These are phyloP conservation scores for Prunus kanzakura DNA, from an alignment of 306 rosid genomes.

Conservation along the genomic window DNA sequence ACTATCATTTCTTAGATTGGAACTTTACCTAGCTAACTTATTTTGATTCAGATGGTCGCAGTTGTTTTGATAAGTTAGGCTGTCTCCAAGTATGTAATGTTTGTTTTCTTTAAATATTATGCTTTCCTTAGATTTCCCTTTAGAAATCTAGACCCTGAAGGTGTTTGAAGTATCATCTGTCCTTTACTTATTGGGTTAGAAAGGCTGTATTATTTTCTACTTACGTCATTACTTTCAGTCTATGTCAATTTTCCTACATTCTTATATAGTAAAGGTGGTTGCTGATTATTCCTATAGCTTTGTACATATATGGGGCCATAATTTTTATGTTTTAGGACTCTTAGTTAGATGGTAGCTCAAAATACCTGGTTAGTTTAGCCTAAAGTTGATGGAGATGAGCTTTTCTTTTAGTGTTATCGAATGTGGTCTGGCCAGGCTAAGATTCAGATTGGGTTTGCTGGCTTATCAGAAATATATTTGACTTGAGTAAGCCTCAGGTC, in stretches of 20 bases:
- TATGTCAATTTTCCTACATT: background rate
- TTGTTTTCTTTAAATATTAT: background rate
- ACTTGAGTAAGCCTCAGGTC: background rate
- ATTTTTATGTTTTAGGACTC: background rate
- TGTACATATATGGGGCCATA: background rate
- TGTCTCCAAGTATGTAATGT: too few species aligned
- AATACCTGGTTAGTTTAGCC: background rate
- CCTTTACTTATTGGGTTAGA: background rate
- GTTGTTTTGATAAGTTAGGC: background rate
- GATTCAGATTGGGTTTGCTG: background rate
- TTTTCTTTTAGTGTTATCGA: background rate
- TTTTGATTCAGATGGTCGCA: background rate
- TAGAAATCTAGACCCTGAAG: background rate
- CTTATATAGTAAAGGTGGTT: background rate
- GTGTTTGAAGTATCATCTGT: background rate
- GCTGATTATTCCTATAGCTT: background rate
- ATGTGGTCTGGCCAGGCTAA: background rate
- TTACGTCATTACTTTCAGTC: background rate
- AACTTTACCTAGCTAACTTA: background rate
- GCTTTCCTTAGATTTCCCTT: background rate
- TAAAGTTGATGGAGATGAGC: background rate
- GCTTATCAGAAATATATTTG: background rate
- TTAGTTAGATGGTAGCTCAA: background rate
- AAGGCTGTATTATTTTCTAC: background rate
- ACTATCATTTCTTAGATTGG: background rate